Conservation (phyloP, 441 rosid species). For the Brassica balearica region DNA sequence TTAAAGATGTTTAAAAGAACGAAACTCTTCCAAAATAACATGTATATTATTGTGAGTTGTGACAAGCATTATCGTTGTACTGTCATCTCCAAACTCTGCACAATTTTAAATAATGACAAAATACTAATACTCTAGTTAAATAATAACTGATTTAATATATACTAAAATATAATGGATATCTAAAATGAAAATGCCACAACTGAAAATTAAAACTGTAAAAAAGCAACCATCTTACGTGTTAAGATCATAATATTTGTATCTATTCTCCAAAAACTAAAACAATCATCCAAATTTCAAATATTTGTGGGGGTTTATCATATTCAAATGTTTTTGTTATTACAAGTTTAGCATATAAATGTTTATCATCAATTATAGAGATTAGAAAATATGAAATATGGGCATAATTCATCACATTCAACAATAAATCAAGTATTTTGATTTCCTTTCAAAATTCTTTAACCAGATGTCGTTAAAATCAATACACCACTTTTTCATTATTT, state of each 20-base stretch:
- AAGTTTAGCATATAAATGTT: not conserved
- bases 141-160: not conserved
- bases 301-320: not conserved
- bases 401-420: not conserved
- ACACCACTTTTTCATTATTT: not conserved
- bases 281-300: not conserved
- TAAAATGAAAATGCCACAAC: not conserved
- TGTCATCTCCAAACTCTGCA: not conserved
- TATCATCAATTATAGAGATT: not conserved
- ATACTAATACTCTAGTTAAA: not conserved
- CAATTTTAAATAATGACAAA: not conserved
- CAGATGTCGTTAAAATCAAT: not conserved
- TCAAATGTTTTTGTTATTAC: not conserved
- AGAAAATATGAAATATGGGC: not conserved
- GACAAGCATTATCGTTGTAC: not conserved
- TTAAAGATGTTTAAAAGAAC: not conserved
- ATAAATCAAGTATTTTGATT: not conserved
- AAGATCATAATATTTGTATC: not conserved
- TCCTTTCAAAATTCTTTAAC: not conserved
- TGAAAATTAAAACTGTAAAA: not conserved
- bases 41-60: not conserved
- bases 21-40: not conserved
- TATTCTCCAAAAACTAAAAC: not conserved
- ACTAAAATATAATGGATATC: not conserved
- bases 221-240: not conserved